A percentile compares a stretch with the other conserved stretches of the same genome.
phyloP scores from a whole-genome alignment of 768 basidiomycete genomes.

The Rhodotorula paludigena region DNA sequence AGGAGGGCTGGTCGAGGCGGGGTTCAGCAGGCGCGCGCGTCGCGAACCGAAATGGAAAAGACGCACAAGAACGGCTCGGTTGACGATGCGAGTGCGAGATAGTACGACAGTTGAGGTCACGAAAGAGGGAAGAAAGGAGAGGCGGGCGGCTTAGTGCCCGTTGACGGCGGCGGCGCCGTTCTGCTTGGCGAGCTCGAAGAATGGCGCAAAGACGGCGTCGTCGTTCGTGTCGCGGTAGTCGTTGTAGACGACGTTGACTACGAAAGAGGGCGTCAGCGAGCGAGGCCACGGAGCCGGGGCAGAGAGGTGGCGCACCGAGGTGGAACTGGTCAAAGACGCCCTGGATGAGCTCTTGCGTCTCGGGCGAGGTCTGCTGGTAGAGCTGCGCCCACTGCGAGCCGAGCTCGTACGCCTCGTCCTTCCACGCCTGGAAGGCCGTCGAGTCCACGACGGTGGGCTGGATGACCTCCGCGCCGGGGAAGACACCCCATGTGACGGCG shows the following conservation, averaged over 20 bases:
- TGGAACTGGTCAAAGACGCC: constrained; percentile 66
- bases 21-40: constrained; percentile 34
- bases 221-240: constrained; percentile 54
- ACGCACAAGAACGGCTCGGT: not conserved
- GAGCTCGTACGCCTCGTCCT: constrained; percentile 95
- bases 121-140: not conserved
- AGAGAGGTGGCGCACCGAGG: constrained; percentile 52
- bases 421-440: constrained; percentile 62
- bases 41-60: not conserved
- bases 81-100: constrained; percentile 2
- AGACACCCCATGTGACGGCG: constrained; percentile 98
- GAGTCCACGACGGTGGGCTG: constrained; percentile 95
- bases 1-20: not conserved
- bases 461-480: constrained; percentile 89
- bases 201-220: constrained; percentile 43
- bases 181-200: constrained; percentile 35
- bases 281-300: too few species aligned
- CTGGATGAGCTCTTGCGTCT: constrained; percentile 68
- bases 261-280: not conserved
- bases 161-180: constrained; percentile 11
- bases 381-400: constrained; percentile 90
- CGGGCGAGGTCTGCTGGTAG: constrained; percentile 64
- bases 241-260: constrained; percentile 80
- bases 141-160: constrained; percentile 4
- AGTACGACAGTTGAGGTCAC: constrained; percentile 20